A percentile compares a stretch with the other conserved stretches of the same genome.
These are phyloP conservation scores for Volvox reticuliferus DNA, from an alignment of 139 green algal species.

Conservation along the genomic window DNA sequence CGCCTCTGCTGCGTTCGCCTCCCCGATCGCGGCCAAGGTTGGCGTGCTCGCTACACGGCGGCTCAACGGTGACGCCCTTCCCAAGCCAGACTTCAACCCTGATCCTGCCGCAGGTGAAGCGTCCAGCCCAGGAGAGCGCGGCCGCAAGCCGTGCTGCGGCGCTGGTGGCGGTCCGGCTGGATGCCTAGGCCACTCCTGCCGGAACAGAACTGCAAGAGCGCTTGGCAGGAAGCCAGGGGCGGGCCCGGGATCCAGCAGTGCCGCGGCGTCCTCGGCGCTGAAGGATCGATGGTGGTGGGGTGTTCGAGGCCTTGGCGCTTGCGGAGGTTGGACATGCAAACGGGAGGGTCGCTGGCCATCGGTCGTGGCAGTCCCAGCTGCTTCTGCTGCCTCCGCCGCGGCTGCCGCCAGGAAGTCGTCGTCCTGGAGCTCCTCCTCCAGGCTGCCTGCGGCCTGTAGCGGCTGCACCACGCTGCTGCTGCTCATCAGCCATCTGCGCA, in stretches of 20 bases:
- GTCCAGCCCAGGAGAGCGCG: background rate
- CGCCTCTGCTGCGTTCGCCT: background rate
- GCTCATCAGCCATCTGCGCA: conserved; percentile 46
- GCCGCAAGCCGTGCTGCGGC: background rate
- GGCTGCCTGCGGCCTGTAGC: conserved; percentile 13
- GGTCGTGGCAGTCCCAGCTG: background rate
- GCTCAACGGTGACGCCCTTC: background rate
- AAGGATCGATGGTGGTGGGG: background rate
- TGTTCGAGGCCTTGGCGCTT: background rate
- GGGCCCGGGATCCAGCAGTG: conserved; percentile 30
- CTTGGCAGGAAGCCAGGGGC: conserved; percentile 36
- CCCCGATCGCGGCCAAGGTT: background rate
- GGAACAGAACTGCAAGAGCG: conserved; percentile 30
- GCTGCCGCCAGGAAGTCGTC: background rate
- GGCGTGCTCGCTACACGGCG: conserved; percentile 10
- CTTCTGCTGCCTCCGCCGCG: background rate
- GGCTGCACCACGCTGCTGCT: conserved; percentile 38
- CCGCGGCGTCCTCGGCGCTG: background rate
- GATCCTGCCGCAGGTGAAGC: background rate
- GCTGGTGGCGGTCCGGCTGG: background rate
- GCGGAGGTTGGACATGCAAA: background rate
- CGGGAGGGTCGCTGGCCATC: background rate
- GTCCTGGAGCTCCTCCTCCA: conserved; percentile 27
- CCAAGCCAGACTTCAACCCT: no score
- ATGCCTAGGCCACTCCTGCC: background rate